phyloP scores from a whole-genome alignment of 768 basidiomycete genomes.

The Xerocomus spinulosus region DNA sequence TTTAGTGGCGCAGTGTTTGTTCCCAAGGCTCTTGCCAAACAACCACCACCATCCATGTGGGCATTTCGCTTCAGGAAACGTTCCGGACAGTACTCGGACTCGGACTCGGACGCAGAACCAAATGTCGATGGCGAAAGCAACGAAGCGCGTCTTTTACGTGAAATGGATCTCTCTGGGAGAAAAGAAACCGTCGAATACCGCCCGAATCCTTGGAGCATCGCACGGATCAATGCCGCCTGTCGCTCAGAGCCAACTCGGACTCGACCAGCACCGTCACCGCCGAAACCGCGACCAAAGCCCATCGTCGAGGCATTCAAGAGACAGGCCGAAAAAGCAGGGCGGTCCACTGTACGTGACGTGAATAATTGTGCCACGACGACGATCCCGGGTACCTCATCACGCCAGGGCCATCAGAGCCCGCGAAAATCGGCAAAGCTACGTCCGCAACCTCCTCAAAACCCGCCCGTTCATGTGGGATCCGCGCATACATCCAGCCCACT shows the following conservation, averaged over 20 bases:
- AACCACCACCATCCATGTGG: conserved; percentile 25
- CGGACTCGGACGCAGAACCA: conserved; percentile 19
- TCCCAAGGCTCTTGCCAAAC: conserved; percentile 10
- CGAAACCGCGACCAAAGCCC: conserved; percentile 22
- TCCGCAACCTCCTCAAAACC: background rate
- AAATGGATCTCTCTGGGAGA: conserved; percentile 57
- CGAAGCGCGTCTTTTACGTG: conserved; percentile 35
- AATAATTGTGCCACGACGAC: background rate
- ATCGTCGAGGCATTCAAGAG: conserved; percentile 47
- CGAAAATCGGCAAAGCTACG: background rate
- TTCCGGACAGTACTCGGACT: conserved; percentile 10
- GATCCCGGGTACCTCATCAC: background rate
- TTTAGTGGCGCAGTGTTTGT: background rate
- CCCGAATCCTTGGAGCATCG: conserved; percentile 78
- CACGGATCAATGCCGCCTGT: conserved; percentile 68
- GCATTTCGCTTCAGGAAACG: conserved; percentile 24
- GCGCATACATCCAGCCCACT: conserved; percentile 17
- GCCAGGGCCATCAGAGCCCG: background rate
- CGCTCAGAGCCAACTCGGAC: conserved; percentile 29
- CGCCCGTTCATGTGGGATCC: background rate
- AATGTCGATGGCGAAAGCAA: conserved; percentile 5
- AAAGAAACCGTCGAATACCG: conserved; percentile 61
- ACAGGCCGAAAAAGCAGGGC: conserved; percentile 29
- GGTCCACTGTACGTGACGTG: background rate
- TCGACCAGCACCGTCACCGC: background rate